phyloP scores from a whole-genome alignment of 805 yeast genomes.

The Metschnikowia lachancei region DNA sequence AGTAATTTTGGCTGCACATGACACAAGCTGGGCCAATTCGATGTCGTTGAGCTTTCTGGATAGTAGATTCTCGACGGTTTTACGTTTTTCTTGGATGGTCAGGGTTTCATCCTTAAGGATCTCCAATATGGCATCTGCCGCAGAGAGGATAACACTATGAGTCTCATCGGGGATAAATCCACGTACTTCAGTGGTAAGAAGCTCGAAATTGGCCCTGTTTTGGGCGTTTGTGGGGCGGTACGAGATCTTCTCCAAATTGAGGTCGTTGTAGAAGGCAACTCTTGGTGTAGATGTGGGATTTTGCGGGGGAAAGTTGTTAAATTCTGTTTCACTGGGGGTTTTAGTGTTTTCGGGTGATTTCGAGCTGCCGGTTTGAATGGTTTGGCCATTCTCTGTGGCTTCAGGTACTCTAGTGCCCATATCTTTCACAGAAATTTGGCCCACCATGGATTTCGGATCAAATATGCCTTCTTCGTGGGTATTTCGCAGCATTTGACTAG shows the following conservation, averaged over 20 bases:
- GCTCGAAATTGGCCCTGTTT: slow-evolving; percentile 51
- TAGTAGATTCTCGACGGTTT: slow-evolving; percentile 51
- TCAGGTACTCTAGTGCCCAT: slow-evolving; percentile 54
- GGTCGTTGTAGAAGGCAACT: slow-evolving; percentile 6
- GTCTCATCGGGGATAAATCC: slow-evolving; percentile 69
- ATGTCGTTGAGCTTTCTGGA: slow-evolving; percentile 37
- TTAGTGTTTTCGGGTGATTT: too few species aligned
- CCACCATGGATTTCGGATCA: slow-evolving; percentile 70
- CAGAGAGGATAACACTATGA: slow-evolving; percentile 66
- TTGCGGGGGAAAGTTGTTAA: too few species aligned
- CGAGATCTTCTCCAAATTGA: slow-evolving; percentile 44
- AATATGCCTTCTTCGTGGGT: slow-evolving; percentile 44
- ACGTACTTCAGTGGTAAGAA: slow-evolving; percentile 57
- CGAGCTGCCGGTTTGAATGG: too few species aligned
- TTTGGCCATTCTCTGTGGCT: too few species aligned
- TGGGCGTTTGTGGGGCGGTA: slow-evolving; percentile 63
- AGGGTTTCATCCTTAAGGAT: slow-evolving; percentile 47
- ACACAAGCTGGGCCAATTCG: slow-evolving; percentile 45
- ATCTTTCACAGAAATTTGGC: slow-evolving; percentile 62
- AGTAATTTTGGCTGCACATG: slow-evolving; percentile 45
- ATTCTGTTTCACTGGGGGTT: too few species aligned
- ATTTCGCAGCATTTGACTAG: not conserved
- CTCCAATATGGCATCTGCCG: slow-evolving; percentile 64
- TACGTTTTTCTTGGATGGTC: slow-evolving; percentile 44
- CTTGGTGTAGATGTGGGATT: not conserved